Evolutionary conservation across 306 rosid species (phyloP), one percentile per base, ranked within the genome.

Genomic region (Acmispon strigosus): DNA sequence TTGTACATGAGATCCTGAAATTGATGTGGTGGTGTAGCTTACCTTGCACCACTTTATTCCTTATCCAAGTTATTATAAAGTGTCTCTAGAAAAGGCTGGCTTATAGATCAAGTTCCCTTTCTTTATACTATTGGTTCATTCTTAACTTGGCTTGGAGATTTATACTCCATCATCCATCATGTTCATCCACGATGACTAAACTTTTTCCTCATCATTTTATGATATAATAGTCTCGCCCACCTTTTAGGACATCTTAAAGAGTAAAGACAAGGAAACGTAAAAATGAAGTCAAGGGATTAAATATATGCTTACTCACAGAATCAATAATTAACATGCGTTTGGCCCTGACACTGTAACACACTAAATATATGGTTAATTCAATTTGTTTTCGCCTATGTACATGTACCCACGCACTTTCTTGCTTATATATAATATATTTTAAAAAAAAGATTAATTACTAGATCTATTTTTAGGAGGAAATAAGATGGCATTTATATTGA

Each of bases 241-340:
- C 83, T 82, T 82, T 82, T 70, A 65, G 69, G 60, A 74, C 80
- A 78, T 47, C 8, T 15, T 15, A 32, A 82, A 63, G 83, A 74
- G 86, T 78, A 69, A 70, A 78, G 65, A 78, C 72, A 64, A 74
- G 75, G 86, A 70, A 78, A 82, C 86, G 78, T 82, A 78, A 79
- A 78, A 14, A 22, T 65, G 12, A 82, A 82, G 83, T 49, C 76
- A 51, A 50, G 56, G 42, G 57, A 70, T 50, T 54, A 27, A 64
- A 9, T 50, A 14, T 34, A 50, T 59, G 59, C 49, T 15, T 36
- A 12, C 10, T 7, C 57, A 14, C 0, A 36, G 11, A 13, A 2
- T 27, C 0, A 32, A 49, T 5, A 52, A 55, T 53, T 32, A 32
- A 27, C 32, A 2, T 1, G 32, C 32, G 32, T 27, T 27, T 27